Conservation (phyloP, 2,329 filamentous ascomycete genomes). For the Thyridium curvatum region DNA sequence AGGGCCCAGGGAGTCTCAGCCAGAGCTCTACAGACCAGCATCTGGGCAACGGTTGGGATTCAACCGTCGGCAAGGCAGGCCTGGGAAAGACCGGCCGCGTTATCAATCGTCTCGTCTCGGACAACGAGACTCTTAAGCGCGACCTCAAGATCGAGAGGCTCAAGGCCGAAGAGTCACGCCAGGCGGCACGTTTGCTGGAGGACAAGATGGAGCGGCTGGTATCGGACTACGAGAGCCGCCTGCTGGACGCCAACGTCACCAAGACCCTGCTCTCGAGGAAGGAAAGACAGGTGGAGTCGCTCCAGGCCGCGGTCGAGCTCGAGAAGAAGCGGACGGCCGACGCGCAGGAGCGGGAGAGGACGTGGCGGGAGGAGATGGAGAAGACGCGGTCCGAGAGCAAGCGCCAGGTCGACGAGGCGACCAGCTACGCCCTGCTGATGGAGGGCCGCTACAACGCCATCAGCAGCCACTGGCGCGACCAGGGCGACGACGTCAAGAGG, state of each 20-base stretch:
- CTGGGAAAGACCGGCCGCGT: slow-evolving; percentile 70
- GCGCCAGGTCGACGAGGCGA: slow-evolving; percentile 59
- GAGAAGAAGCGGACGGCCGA: slow-evolving; percentile 57
- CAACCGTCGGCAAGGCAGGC: slow-evolving; percentile 62
- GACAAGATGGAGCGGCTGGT: slow-evolving; percentile 65
- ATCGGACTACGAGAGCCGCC: slow-evolving; percentile 61
- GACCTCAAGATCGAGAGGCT: slow-evolving; percentile 63
- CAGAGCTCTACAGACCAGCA: slow-evolving; percentile 17
- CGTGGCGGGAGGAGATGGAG: slow-evolving; percentile 59
- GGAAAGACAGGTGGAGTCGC: slow-evolving; percentile 66
- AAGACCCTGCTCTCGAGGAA: slow-evolving; percentile 65
- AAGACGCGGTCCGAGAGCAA: slow-evolving; percentile 53
- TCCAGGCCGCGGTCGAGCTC: slow-evolving; percentile 56
- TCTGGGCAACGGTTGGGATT: slow-evolving; percentile 41
- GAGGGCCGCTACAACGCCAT: slow-evolving; percentile 65
- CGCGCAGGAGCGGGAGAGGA: slow-evolving; percentile 54
- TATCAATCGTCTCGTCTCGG: slow-evolving; percentile 74
- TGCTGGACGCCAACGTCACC: slow-evolving; percentile 65
- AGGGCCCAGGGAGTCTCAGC: slow-evolving; percentile 25
- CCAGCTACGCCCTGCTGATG: slow-evolving; percentile 57
- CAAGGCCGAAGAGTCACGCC: slow-evolving; percentile 63
- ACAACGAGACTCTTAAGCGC: slow-evolving; percentile 71
- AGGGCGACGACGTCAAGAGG: slow-evolving; percentile 54
- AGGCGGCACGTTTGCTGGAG: slow-evolving; percentile 60
- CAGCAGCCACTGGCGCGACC: slow-evolving; percentile 59